Base-by-base conservation (phyloP, 306 rosid genomes). In the Carpinus viminea region DNA sequence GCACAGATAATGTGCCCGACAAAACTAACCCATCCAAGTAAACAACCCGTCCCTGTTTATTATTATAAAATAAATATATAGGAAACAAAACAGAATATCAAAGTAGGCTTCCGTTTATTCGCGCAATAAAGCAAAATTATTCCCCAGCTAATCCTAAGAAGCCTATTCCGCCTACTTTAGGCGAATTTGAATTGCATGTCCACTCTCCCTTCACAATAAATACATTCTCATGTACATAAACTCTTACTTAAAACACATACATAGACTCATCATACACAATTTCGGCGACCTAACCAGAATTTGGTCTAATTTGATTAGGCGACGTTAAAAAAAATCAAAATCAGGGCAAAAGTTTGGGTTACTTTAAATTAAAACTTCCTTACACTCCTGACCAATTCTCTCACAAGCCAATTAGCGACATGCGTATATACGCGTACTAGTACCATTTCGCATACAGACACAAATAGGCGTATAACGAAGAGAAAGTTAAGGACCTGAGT, bases 401-500 rank as follows among this genome's bases (percentile, higher is more conserved):
- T 75, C 62, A 36, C 36, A 21, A 31, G 26, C 59, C 73, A 76
- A 75, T 34, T 47, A 70, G 0, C 17, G 13, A 3, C 7, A 21
- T 24, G 24, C 36, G 17, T 11, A 21, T 59, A 11, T 11, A 59
- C 16, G 36, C 7, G 34, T 21, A 11, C 15, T 10, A 24, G 15
- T 24, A 59, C 16, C 17, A 8, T 9, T 24, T 20, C 34, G 65
- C 34, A 59, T 47, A 50, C 20, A 10, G 15, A 20, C 7, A 16
- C 7, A 28, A 8, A 62, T 16, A 50, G 6, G 12, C 20, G 50
- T 70, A 16, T 5, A 24, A 15, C 12, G 50, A 61, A 43, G 73
- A 60, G 51, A 24, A 50, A 74, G 18, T 64, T 41, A 50, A 4
- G 36, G 54, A 92, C 98, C 97, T 94, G 98, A 81, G 98, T 92